Evolutionary conservation across 371 early-diverging fungal genomes (phyloP), one percentile per base, ranked within the genome.

Genomic region (Mucor circinelloides): DNA sequence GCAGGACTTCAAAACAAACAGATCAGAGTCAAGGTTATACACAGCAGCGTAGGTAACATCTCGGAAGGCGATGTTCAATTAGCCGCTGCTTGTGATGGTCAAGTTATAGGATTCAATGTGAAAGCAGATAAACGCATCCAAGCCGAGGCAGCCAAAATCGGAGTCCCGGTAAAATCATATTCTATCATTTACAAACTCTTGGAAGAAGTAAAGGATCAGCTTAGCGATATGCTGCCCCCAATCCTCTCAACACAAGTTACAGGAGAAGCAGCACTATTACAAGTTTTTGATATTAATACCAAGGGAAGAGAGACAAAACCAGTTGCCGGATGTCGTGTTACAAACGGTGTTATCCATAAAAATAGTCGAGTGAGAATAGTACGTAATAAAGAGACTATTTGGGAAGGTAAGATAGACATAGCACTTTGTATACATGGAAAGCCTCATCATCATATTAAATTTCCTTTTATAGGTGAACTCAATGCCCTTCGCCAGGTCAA

Each of bases 111-210:
- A 9, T 98, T 97, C 80, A 96, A 96, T 65, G 89, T 95, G 52
- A 93, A 93, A 69, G 85, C 85, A 0, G 93, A 91, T 70, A 93
- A 92, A 67, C 87, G 88, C 71, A 87, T 91, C 9, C 78, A 78
- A 61, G 77, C 78, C 12, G 76, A 83, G 9, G 96, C 97, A 2
- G 77, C 83, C 44, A 73, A 79, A 61, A 77, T 82, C 34, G 84
- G 84, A 9, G 93, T 97, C 15, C 70, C 73, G 0, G 79, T 98
- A 28, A 80, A 85, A 62, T 74, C 87, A 2, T 89, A 91, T 70
- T 88, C 89, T 4, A 86, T 98, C 56, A 97, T 98, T 62, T 98
- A 98, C 81, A 88, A 91, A 58, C 84, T 98, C 17, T 64, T 97
- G 52, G 98, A 97, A 67, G 91, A 92, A 57, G 83, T 97, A 44